phyloP scores from a whole-genome alignment of 1,284 basidiomycete genomes.

The Jaminaea rosea region DNA sequence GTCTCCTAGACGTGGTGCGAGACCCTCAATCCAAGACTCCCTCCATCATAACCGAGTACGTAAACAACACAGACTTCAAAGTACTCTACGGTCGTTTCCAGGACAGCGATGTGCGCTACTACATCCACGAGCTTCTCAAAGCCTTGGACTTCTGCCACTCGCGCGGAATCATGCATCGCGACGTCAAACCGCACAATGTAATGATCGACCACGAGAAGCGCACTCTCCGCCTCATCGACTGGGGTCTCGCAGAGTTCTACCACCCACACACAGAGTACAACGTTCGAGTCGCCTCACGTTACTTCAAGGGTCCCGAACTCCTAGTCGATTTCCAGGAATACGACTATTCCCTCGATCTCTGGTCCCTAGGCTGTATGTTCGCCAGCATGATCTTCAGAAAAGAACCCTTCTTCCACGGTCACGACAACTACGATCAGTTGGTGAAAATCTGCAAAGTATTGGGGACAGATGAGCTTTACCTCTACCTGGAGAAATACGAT shows the following conservation, averaged over 20 bases:
- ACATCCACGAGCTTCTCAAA: slow-evolving; percentile 94
- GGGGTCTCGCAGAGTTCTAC: slow-evolving; percentile 98
- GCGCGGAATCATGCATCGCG: slow-evolving; percentile 96
- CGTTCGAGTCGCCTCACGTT: slow-evolving; percentile 89
- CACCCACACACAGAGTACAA: slow-evolving; percentile 97
- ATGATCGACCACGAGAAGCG: slow-evolving; percentile 98
- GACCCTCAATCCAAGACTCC: slow-evolving; percentile 88
- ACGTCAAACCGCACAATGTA: slow-evolving; percentile 98
- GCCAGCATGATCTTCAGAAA: slow-evolving; percentile 81
- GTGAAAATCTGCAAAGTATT: slow-evolving; percentile 97
- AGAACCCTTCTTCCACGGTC: slow-evolving; percentile 98
- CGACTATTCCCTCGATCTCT: slow-evolving; percentile 83
- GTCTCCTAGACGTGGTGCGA: slow-evolving; percentile 85
- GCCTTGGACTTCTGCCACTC: slow-evolving; percentile 97
- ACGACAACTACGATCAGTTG: slow-evolving; percentile 97
- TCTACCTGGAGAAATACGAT: slow-evolving; percentile 54
- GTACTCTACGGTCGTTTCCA: slow-evolving; percentile 88
- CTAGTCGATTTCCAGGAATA: slow-evolving; percentile 98
- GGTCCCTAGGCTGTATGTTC: slow-evolving; percentile 98
- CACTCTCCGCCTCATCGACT: slow-evolving; percentile 89
- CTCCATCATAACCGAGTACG: slow-evolving; percentile 94
- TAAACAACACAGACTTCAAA: slow-evolving; percentile 98
- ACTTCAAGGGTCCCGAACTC: slow-evolving; percentile 96
- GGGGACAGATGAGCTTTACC: slow-evolving; percentile 87
- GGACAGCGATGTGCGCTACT: slow-evolving; percentile 89